These are phyloP conservation scores for Phialophora tarda DNA, from an alignment of 2,329 filamentous ascomycete species.

Conservation along the genomic window DNA sequence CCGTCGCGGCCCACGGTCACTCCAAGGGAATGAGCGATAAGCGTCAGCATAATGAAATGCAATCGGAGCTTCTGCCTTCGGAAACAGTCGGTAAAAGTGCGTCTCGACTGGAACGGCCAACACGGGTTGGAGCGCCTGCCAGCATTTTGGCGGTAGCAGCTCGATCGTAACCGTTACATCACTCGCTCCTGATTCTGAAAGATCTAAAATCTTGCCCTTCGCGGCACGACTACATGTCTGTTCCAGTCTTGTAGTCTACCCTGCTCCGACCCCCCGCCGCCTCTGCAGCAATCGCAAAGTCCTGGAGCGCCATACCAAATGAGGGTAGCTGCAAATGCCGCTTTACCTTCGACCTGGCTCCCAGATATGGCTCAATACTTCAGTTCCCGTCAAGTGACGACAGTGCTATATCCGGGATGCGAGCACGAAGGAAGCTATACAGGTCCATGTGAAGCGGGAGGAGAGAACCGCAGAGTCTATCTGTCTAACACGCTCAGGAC, in stretches of 20 bases:
- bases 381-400: background rate
- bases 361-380: background rate
- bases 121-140: background rate
- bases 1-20: background rate
- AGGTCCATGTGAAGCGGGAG: background rate
- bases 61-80: background rate
- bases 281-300: background rate
- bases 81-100: background rate
- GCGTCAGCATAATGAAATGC: background rate
- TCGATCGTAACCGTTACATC: background rate
- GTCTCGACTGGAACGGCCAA: background rate
- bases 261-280: background rate
- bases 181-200: background rate
- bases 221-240: background rate
- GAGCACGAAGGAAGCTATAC: background rate
- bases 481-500: background rate
- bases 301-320: background rate
- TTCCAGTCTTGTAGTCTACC: background rate
- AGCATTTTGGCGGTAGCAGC: background rate
- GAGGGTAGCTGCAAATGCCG: background rate
- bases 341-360: background rate
- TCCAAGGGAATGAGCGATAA: background rate
- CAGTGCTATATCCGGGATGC: background rate
- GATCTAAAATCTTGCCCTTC: background rate
- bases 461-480: background rate